Evolutionary conservation across 176 grass and related monocot genomes (phyloP).

Genomic region (Phoenix roebelenii): DNA sequence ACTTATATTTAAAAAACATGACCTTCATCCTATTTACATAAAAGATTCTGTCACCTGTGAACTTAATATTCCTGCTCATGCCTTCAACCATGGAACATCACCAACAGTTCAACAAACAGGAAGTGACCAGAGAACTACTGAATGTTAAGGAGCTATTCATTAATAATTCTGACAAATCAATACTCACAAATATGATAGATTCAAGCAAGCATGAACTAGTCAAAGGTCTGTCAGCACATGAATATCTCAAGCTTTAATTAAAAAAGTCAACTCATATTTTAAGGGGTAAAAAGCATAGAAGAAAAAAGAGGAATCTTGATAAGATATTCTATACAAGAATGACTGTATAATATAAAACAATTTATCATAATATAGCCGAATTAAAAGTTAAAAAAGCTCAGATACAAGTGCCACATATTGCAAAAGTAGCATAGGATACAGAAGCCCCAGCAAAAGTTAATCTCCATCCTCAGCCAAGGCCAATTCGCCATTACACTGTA

Average conservation of each 20-base stretch:
- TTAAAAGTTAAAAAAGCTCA: no score
- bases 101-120: conserved; percentile 24
- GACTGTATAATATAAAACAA: no score
- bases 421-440: conserved; percentile 52
- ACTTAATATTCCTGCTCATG: conserved; percentile 35
- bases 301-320: no score
- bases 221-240: no score
- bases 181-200: no score
- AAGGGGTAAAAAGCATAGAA: no score
- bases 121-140: conserved; percentile 33
- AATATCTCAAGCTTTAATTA: no score
- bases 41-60: conserved; percentile 53
- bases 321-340: no score
- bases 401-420: neutral
- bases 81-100: conserved; percentile 29
- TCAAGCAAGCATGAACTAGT: no score
- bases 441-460: conserved; percentile 33
- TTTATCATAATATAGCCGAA: no score
- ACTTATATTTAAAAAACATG: no score
- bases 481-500: conserved; percentile 25
- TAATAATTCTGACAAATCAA: neutral
- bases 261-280: no score
- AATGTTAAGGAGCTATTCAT: conserved; percentile 58
- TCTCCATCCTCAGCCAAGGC: conserved; percentile 29
- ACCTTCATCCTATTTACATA: conserved; percentile 1